Evolutionary conservation across 371 early-diverging fungal genomes (phyloP), one percentile per base, ranked within the genome.

Genomic region (Encephalitozoon hellem): DNA sequence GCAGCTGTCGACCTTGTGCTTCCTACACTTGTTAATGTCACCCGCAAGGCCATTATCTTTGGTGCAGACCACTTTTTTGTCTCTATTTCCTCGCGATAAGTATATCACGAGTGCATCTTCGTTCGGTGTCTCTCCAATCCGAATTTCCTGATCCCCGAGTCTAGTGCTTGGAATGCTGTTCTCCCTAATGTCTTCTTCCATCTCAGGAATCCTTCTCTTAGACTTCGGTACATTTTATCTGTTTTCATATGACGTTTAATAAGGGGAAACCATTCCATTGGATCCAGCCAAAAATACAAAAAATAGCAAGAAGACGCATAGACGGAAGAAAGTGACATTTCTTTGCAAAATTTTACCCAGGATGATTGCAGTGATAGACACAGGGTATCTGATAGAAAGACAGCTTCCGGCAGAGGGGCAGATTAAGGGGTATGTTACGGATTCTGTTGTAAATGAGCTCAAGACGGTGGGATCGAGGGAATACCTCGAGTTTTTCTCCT

Each of bases 351-450:
- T 21, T 49, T 38, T 64, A 39, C 74, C 63, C 42, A 41, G 21
- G 15, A 82, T 77, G 80, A 43, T 78, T 43, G 82, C 79, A 28
- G 79, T 84, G 25, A 68, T 84, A 67, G 84, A 84, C 55, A 78
- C 84, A 9, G 72, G 74, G 32, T 75, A 45, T 52, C 38, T 84
- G 23, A 74, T 84, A 34, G 47, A 67, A 15, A 65, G 65, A 51
- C 54, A 39, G 18, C 2, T 84, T 23, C 38, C 59, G 11, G 39
- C 39, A 18, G 47, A 72, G 25, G 65, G 76, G 11, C 70, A 70
- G 32, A 51, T 30, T 9, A 59, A 80, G 28, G 78, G 75, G 28
- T 82, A 69, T 68, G 75, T 82, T 2, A 76, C 82, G 39, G 18
- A 47, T 6, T 65, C 67, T 34, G 79, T 84, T 11, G 25, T 38